A percentile compares a stretch with the other conserved stretches of the same genome.
Evolutionary conservation across 2,329 filamentous ascomycete species (phyloP).

Genomic region (Xylariaceae sp.): DNA sequence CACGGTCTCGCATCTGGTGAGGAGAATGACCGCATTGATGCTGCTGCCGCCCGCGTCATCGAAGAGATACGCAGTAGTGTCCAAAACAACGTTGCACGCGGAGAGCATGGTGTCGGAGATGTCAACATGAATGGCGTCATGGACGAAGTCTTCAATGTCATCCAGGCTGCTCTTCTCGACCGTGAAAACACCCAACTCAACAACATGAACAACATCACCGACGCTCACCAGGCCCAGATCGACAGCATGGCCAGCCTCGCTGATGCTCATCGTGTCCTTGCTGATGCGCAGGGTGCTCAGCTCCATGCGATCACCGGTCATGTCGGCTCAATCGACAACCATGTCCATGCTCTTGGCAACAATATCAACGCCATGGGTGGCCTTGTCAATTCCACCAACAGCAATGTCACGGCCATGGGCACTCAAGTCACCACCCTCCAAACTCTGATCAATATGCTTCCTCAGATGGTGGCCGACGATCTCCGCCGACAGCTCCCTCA

Average conservation of each 20-base stretch:
- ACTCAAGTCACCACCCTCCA: constrained; percentile 22
- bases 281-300: constrained; percentile 13
- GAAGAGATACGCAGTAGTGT: constrained; percentile 15
- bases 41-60: constrained; percentile 16
- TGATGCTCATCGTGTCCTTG: constrained; percentile 2
- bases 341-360: constrained; percentile 24
- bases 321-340: constrained; percentile 23
- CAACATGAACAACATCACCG: constrained; percentile 1
- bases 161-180: constrained; percentile 21
- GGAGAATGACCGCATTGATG: constrained; percentile 31
- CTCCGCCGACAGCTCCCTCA: constrained; percentile 16
- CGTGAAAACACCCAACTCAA: constrained; percentile 1
- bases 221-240: background rate
- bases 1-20: constrained; percentile 41
- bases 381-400: constrained; percentile 26
- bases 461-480: constrained; percentile 19
- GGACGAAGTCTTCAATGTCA: constrained; percentile 21
- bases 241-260: constrained; percentile 6
- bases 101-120: constrained; percentile 4
- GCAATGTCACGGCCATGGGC: constrained; percentile 17
- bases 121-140: constrained; percentile 22
- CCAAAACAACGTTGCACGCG: constrained; percentile 39
- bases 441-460: constrained; percentile 25
- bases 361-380: constrained; percentile 24
- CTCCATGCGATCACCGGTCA: constrained; percentile 25